Evolutionary conservation across 768 basidiomycete genomes (phyloP).

Genomic region (Suillus occidentalis): DNA sequence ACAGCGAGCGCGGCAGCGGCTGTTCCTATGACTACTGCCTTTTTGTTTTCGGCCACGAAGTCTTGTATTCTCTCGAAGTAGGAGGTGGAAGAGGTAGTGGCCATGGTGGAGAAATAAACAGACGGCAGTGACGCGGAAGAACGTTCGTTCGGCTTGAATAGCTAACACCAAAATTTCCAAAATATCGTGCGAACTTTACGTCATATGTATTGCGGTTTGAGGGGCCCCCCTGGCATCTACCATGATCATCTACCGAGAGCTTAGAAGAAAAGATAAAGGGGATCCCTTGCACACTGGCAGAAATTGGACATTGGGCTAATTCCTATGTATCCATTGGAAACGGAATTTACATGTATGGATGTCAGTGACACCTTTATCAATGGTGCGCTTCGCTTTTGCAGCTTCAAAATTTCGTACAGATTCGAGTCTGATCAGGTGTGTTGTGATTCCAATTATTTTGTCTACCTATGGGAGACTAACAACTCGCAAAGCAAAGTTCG

Average conservation of each 20-base stretch:
- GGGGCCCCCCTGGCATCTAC: not conserved
- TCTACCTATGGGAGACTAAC: not conserved
- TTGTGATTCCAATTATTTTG: not conserved
- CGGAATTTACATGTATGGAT: not conserved
- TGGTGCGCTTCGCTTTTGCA: not conserved
- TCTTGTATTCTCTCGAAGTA: slow-evolving; percentile 64
- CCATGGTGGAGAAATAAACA: not conserved
- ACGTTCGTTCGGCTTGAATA: not conserved
- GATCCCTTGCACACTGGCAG: not conserved
- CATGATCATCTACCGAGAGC: not conserved
- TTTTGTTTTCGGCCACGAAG: slow-evolving; percentile 78
- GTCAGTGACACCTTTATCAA: not conserved
- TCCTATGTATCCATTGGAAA: not conserved
- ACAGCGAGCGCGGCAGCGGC: slow-evolving; percentile 71
- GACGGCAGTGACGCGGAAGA: slow-evolving; percentile 2
- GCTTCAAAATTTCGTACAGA: not conserved
- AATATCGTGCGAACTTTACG: slow-evolving; percentile 2
- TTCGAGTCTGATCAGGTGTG: not conserved
- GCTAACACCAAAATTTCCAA: not conserved
- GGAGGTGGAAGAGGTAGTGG: slow-evolving; percentile 24
- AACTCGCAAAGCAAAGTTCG: not conserved
- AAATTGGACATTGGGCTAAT: too few species aligned
- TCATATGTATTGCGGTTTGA: not conserved
- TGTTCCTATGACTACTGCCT: slow-evolving; percentile 68
- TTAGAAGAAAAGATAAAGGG: not conserved